A percentile compares a stretch with the other conserved stretches of the same genome.
phyloP scores from a whole-genome alignment of 495 filamentous ascomycete species.

The Darksidea phi region DNA sequence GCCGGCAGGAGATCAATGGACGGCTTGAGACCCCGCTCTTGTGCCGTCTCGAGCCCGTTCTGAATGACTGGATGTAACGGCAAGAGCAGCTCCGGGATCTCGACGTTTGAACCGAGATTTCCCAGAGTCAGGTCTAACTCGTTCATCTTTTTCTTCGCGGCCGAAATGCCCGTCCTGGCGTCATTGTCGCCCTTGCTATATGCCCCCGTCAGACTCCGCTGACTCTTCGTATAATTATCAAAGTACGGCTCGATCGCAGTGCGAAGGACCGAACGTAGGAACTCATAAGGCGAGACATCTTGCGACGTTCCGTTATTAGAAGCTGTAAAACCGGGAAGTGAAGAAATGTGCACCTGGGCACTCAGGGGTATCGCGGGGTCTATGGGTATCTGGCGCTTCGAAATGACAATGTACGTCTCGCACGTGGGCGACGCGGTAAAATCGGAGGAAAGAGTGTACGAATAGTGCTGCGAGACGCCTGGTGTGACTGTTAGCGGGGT shows the following conservation, averaged over 20 bases:
- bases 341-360: slow-evolving; percentile 86
- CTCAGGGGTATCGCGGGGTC: slow-evolving; percentile 74
- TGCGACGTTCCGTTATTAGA: slow-evolving; percentile 64
- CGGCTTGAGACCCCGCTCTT: slow-evolving; percentile 60
- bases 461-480: slow-evolving; percentile 52
- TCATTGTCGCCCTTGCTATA: slow-evolving; percentile 76
- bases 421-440: slow-evolving; percentile 75
- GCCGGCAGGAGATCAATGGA: slow-evolving; percentile 73
- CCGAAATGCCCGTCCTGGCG: slow-evolving; percentile 90
- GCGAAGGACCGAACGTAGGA: slow-evolving; percentile 83
- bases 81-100: slow-evolving; percentile 87
- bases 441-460: slow-evolving; percentile 77
- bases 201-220: slow-evolving; percentile 63
- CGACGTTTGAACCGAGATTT: slow-evolving; percentile 94
- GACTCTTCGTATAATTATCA: slow-evolving; percentile 85
- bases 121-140: slow-evolving; percentile 86
- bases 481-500: slow-evolving; percentile 30
- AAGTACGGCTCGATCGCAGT: slow-evolving; percentile 89
- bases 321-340: slow-evolving; percentile 75
- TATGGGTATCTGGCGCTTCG: slow-evolving; percentile 85
- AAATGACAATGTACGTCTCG: slow-evolving; percentile 77
- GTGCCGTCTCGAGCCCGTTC: slow-evolving; percentile 73
- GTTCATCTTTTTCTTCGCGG: slow-evolving; percentile 90
- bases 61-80: slow-evolving; percentile 85
- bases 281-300: slow-evolving; percentile 82